Evolutionary conservation across 805 yeast species (phyloP), one percentile per base, ranked within the genome.

Genomic region (Wickerhamomyces queroliae): DNA sequence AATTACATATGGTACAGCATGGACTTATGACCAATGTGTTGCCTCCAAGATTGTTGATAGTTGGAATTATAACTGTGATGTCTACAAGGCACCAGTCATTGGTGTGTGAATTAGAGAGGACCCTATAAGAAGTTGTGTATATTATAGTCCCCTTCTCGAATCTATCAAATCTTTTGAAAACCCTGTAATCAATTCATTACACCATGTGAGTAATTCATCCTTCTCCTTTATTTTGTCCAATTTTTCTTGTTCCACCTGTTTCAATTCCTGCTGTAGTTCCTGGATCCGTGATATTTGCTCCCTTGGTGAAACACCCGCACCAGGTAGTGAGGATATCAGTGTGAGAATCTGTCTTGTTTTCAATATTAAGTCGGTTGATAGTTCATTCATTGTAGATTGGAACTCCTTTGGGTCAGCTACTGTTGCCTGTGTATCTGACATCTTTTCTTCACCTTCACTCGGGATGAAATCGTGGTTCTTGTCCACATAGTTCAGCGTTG

Each of bases 291-390:
- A 62, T 56, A 89, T 58, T 60, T 90, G 98, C 39, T 77, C 81
- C 33, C 71, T 75, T 19, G 85, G 83, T 2, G 90, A 77, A 1
- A 83, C 90, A 8, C 95, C 96, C 3, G 88, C 86, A 11, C 97
- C 98, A 0, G 99, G 99, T 32, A 91, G 66, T 3, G 95, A 78
- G 55, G 86, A 95, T 29, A 91, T 89, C 21, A 91, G 74, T 52
- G 85, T 80, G 29, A 86, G 74, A 13, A 91, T 84, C 58, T 93
- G 98, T 50, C 95, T 74, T 5, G 95, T 77, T 55, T 90, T 90
- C 42, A 88, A 62, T 20, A 90, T 85, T 8, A 91, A 74, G 56
- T 91, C 99, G 0, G 85, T 77, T 2, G 95, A 76, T 8, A 93
- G 68, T 55, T 93, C 98, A 49, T 76, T 78, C 35, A 79, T 70